Evolutionary conservation across 2,329 filamentous ascomycete genomes (phyloP), one percentile per base, ranked within the genome.

Genomic region (Talaromyces sp.): DNA sequence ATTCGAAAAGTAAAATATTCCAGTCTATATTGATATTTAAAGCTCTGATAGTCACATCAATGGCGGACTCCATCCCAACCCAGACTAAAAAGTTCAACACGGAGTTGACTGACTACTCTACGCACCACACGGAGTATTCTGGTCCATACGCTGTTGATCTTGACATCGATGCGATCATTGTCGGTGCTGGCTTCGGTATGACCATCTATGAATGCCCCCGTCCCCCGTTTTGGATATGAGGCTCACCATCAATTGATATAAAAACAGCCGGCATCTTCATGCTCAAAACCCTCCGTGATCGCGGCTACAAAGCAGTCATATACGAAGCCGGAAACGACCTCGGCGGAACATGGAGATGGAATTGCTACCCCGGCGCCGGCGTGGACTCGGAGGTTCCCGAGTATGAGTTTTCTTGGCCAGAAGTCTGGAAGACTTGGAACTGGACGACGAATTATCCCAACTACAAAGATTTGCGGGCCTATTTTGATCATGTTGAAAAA

Each of bases 301-400:
- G 73, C 17, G 82, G 82, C 1, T 68, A 78, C 39, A 79, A 78
- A 19, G 71, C 75, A 5, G 75, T 78, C 32, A 75, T 84, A 25
- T 81, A 80, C 62, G 83, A 85, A 65, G 80, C 81, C 2, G 82
- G 80, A 22, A 76, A 75, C 17, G 76, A 79, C 58, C 69, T 77
- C 1, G 82, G 81, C 3, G 82, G 82, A 33, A 80, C 77, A 0
- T 85, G 83, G 83, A 70, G 77, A 52, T 83, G 77, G 79, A 84
- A 84, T 68, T 76, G 76, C 65, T 84, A 83, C 64, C 82, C 80
- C 1, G 82, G 81, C 0, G 77, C 81, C 4, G 70, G 75, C 0
- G 81, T 84, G 4, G 83, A 85, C 69, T 80, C 77, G 0, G 79
- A 83, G 56, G 77, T 81, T 9, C 82, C 82, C 0, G 74, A 78